Percentiles rank a stretch among this genome's conserved stretches.
Evolutionary conservation across 1,284 basidiomycete genomes (phyloP).

Genomic region (Cutaneotrichosporon sp.): DNA sequence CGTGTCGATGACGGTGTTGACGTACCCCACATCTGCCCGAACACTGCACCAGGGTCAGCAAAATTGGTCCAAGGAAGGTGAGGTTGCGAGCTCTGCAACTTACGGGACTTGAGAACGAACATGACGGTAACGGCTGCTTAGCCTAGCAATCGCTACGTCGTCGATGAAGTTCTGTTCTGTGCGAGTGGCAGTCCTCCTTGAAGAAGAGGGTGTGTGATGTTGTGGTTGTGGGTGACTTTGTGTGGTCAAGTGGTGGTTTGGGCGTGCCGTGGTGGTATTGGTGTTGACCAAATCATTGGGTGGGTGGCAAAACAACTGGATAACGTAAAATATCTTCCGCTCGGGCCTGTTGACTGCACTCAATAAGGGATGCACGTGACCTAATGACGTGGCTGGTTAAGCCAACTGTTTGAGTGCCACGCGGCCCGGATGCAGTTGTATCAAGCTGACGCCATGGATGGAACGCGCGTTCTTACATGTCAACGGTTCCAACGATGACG

Average conservation of each 20-base stretch:
- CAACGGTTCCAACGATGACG: background rate
- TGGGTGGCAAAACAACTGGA: constrained; percentile 2
- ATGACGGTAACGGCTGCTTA: constrained; percentile 43
- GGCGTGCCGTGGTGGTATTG: background rate
- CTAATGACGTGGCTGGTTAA: constrained; percentile 3
- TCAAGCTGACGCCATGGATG: constrained; percentile 5
- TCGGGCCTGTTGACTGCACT: background rate
- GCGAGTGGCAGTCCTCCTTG: too few relatives aligned
- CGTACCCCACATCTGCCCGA: constrained; percentile 93
- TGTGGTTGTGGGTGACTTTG: background rate
- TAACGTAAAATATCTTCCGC: background rate
- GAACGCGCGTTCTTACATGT: constrained; percentile 10
- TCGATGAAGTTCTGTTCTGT: too few relatives aligned
- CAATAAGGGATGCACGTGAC: background rate
- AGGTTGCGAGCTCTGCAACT: constrained; percentile 43
- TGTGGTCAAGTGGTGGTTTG: too few relatives aligned
- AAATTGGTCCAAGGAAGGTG: constrained; percentile 1
- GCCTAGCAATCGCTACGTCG: too few relatives aligned
- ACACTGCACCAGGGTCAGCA: constrained; percentile 54
- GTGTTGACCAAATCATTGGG: background rate
- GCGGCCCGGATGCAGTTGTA: constrained; percentile 2
- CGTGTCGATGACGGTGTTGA: constrained; percentile 19
- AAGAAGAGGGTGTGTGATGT: too few relatives aligned
- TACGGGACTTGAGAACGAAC: constrained; percentile 76
- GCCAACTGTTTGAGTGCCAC: background rate